phyloP scores from a whole-genome alignment of 148 eudicot genomes.

The Limonium bicolor region DNA sequence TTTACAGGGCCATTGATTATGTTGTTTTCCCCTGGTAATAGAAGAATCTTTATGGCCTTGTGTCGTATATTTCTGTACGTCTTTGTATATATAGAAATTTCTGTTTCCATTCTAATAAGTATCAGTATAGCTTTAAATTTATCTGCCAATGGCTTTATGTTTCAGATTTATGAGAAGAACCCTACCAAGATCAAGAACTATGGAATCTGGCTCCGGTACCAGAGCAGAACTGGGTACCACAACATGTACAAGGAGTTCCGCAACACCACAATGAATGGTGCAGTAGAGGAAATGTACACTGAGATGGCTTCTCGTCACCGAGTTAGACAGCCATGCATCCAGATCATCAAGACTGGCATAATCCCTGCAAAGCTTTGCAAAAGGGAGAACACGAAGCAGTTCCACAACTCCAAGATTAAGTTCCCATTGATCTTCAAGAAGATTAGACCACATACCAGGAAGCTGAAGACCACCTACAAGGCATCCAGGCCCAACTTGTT shows the following conservation, averaged over 20 bases:
- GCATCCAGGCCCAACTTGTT: slow-evolving; percentile 74
- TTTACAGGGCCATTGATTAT: too few relatives aligned
- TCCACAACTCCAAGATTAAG: slow-evolving; percentile 59
- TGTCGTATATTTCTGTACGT: too few relatives aligned
- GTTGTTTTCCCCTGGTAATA: too few relatives aligned
- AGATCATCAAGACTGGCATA: slow-evolving; percentile 71
- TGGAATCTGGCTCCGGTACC: slow-evolving; percentile 76
- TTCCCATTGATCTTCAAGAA: slow-evolving; percentile 71
- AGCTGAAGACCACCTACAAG: slow-evolving; percentile 89
- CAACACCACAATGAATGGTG: slow-evolving; percentile 70
- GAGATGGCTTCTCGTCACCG: slow-evolving; percentile 95
- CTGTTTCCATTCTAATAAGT: too few relatives aligned
- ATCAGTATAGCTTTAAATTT: neutral
- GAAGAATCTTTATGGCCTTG: too few relatives aligned
- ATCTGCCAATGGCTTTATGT: neutral
- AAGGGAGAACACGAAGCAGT: slow-evolving; percentile 72
- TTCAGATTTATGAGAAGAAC: slow-evolving; percentile 71
- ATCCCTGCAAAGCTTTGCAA: slow-evolving; percentile 74
- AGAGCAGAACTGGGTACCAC: slow-evolving; percentile 73
- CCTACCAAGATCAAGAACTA: slow-evolving; percentile 79
- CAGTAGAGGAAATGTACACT: slow-evolving; percentile 71
- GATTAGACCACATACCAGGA: slow-evolving; percentile 70
- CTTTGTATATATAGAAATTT: too few relatives aligned
- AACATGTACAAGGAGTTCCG: slow-evolving; percentile 95
- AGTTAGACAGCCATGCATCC: slow-evolving; percentile 66